These are phyloP conservation scores for Brasenia schreberi DNA, from an alignment of 164 flowering plant species.

Conservation along the genomic window DNA sequence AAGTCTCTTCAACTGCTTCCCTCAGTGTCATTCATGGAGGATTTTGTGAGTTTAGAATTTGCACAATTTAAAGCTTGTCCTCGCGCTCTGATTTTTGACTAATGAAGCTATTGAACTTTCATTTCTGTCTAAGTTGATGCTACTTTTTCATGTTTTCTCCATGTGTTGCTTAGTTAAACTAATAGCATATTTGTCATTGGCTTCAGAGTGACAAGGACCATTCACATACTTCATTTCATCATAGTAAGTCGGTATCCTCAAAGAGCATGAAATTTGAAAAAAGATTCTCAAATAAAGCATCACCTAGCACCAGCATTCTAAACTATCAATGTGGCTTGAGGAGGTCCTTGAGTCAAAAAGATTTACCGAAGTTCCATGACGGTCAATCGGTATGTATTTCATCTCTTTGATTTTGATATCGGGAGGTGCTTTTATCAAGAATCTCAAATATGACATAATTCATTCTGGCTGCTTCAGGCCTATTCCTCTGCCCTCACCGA, in stretches of 20 bases:
- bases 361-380: constrained; percentile 39
- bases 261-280: background rate
- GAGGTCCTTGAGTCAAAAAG: constrained; percentile 63
- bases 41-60: no score
- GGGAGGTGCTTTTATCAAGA: no score
- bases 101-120: no score
- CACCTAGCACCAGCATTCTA: constrained; percentile 9
- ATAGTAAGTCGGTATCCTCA: background rate
- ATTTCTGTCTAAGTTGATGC: no score
- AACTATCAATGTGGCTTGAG: constrained; percentile 27
- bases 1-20: no score
- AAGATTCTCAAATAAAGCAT: background rate
- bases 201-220: background rate
- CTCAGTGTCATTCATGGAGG: no score
- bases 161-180: no score
- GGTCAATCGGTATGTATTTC: constrained; percentile 53
- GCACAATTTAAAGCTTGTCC: no score
- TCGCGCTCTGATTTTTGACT: no score
- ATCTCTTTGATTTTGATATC: no score
- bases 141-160: no score
- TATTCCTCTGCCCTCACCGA: constrained; percentile 84
- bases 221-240: background rate
- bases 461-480: constrained; percentile 39
- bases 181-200: background rate
- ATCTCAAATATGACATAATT: background rate